These are phyloP conservation scores for Nakazawaea wyomingensis DNA, from an alignment of 805 yeast genomes.

Conservation along the genomic window DNA sequence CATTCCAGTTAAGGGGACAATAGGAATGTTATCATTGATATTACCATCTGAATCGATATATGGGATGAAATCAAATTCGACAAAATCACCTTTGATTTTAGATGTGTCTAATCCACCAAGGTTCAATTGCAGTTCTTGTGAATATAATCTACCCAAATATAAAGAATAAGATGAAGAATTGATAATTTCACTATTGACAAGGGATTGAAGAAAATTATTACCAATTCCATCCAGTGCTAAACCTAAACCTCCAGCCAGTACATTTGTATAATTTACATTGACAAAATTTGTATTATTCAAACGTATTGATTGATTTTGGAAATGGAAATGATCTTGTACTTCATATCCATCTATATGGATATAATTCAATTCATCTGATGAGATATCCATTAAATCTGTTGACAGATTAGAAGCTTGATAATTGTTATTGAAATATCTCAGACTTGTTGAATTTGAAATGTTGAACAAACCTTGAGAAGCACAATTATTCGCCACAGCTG, in stretches of 20 bases:
- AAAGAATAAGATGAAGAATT: conserved; percentile 40
- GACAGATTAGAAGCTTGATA: conserved; percentile 15
- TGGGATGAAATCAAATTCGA: conserved; percentile 46
- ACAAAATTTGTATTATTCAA: conserved; percentile 30
- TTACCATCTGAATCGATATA: conserved; percentile 20
- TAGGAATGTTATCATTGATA: conserved; percentile 27
- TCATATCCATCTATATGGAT: conserved; percentile 21
- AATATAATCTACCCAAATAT: conserved; percentile 28
- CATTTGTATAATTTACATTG: conserved; percentile 30
- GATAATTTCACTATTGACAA: conserved; percentile 27
- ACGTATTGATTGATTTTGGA: conserved; percentile 9
- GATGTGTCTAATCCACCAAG: conserved; percentile 56
- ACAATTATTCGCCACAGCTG: conserved; percentile 15
- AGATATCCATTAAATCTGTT: conserved; percentile 4
- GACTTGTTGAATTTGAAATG: conserved; percentile 18
- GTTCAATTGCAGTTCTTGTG: conserved; percentile 32
- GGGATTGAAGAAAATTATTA: conserved; percentile 27
- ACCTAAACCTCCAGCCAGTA: conserved; percentile 41
- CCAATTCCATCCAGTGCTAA: conserved; percentile 25
- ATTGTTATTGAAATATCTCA: conserved; percentile 13
- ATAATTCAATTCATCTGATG: conserved; percentile 15
- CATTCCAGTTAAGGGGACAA: conserved; percentile 41
- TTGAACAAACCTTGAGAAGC: conserved; percentile 22
- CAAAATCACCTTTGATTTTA: conserved; percentile 41
- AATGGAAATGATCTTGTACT: conserved; percentile 21